Percentiles rank a stretch among this genome's conserved stretches.
Conservation (phyloP, 2,329 filamentous ascomycete genomes). For the Dryadomyces quercus-mongolicae region DNA sequence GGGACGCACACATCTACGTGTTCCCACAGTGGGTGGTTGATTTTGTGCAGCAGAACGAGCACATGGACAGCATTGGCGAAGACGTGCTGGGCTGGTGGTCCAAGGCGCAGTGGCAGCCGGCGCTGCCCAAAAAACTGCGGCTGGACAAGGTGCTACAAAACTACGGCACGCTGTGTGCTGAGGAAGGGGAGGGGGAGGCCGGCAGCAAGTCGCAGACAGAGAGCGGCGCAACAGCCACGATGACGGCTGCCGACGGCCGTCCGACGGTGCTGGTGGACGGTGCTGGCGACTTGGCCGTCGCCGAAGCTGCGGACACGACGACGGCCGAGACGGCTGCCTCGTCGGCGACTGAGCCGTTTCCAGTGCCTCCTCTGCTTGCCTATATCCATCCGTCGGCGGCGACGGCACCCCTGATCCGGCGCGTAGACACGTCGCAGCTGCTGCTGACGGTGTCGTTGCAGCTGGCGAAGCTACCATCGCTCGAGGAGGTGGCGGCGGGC, state of each 20-base stretch:
- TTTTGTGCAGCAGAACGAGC: constrained; percentile 67
- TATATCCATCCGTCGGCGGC: constrained; percentile 59
- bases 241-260: no score
- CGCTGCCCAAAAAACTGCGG: constrained; percentile 65
- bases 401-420: constrained; percentile 58
- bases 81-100: constrained; percentile 94
- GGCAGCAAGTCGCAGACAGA: neutral
- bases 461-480: constrained; percentile 69
- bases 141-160: constrained; percentile 49
- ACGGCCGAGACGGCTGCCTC: neutral
- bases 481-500: constrained; percentile 75
- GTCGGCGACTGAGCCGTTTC: neutral
- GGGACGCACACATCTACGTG: constrained; percentile 90
- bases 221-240: neutral
- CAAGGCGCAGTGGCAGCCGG: constrained; percentile 82
- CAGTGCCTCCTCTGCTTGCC: constrained; percentile 62
- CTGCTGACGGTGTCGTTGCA: constrained; percentile 73
- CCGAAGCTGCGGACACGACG: neutral
- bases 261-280: no score
- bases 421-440: constrained; percentile 77
- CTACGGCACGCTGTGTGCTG: neutral
- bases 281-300: neutral
- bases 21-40: constrained; percentile 87
- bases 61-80: constrained; percentile 78
- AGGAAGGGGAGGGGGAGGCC: neutral